Conservation (phyloP, 2,329 filamentous ascomycete species). For the Aspergillus sp. region DNA sequence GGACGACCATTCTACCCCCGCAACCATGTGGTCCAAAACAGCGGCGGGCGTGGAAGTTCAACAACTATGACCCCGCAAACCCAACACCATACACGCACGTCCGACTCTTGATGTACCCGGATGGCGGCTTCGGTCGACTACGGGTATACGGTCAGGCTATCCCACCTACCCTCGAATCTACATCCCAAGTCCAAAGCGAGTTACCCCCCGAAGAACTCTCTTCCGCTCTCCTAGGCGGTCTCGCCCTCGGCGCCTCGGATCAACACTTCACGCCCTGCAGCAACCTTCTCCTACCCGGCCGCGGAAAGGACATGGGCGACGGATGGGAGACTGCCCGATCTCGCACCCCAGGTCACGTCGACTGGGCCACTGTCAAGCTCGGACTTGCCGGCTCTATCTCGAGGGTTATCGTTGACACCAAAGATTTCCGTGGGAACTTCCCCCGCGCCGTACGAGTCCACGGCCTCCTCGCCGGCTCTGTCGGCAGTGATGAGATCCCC, state of each 20-base stretch:
- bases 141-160: conserved; percentile 45
- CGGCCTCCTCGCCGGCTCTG: conserved; percentile 26
- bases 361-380: conserved; percentile 43
- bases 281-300: conserved; percentile 43
- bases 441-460: conserved; percentile 42
- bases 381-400: conserved; percentile 40
- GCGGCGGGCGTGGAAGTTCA: conserved; percentile 43
- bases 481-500: conserved; percentile 27
- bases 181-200: not conserved
- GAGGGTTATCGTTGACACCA: conserved; percentile 44
- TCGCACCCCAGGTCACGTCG: conserved; percentile 39
- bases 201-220: conserved; percentile 38
- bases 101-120: conserved; percentile 46
- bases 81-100: conserved; percentile 44
- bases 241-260: conserved; percentile 40
- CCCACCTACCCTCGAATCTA: conserved; percentile 26
- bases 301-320: conserved; percentile 47
- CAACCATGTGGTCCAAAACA: conserved; percentile 42
- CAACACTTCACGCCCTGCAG: conserved; percentile 44
- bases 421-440: conserved; percentile 48
- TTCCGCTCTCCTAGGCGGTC: conserved; percentile 41
- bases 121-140: conserved; percentile 46
- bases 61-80: conserved; percentile 20
- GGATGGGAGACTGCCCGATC: conserved; percentile 46
- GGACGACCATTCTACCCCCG: conserved; percentile 41